These are phyloP conservation scores for Zoysia japonica DNA, from an alignment of 176 grass and related monocot genomes.

Conservation along the genomic window DNA sequence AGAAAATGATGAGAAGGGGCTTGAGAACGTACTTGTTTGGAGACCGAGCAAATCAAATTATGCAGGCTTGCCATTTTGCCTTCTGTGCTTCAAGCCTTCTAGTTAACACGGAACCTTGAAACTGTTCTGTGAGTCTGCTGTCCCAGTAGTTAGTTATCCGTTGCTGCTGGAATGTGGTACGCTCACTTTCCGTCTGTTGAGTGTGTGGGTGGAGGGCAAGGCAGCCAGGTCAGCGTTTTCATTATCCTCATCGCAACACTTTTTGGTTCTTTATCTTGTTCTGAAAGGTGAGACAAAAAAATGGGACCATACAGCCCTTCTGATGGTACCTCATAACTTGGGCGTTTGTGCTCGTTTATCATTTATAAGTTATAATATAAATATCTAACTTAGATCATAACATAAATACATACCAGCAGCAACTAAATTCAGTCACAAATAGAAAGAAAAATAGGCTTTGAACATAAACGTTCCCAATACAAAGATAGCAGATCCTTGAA, in stretches of 20 bases:
- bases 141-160: slow-evolving; percentile 35
- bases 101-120: slow-evolving; percentile 5
- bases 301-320: neutral
- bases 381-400: neutral
- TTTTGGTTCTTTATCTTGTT: slow-evolving; percentile 17
- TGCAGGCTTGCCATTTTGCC: slow-evolving; percentile 69
- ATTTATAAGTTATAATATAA: neutral
- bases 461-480: neutral
- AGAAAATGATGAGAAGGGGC: neutral
- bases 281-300: slow-evolving; percentile 8
- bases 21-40: slow-evolving; percentile 55
- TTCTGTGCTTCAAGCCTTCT: neutral
- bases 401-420: neutral
- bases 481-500: slow-evolving; percentile 15
- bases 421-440: slow-evolving; percentile 6
- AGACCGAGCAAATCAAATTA: slow-evolving; percentile 52
- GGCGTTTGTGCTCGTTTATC: neutral
- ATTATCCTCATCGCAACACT: slow-evolving; percentile 41
- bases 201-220: slow-evolving; percentile 49
- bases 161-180: slow-evolving; percentile 29
- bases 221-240: slow-evolving; percentile 44
- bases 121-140: neutral
- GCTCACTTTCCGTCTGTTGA: slow-evolving; percentile 13
- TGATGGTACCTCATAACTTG: neutral
- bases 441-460: neutral